phyloP scores from a whole-genome alignment of 768 basidiomycete species.

The Leccinum boreale region DNA sequence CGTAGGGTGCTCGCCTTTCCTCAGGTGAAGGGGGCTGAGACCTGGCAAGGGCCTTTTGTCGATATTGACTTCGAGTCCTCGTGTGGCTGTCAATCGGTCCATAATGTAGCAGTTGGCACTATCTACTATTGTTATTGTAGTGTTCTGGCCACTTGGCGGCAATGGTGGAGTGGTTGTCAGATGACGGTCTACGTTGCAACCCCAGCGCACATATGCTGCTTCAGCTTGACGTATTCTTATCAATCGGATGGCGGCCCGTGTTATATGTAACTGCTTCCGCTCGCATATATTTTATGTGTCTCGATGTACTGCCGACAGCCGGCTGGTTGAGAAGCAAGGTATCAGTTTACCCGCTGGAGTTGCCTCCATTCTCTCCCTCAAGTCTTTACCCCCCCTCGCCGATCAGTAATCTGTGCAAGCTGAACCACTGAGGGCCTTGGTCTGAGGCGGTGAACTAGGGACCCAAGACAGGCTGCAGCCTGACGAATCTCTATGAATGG shows the following conservation, averaged over 20 bases:
- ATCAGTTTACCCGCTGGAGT: background rate
- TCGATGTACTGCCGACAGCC: background rate
- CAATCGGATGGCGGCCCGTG: background rate
- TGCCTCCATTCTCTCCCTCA: background rate
- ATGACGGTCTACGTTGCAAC: background rate
- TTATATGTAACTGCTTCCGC: background rate
- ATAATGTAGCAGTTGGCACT: background rate
- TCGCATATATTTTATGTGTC: constrained; percentile 1
- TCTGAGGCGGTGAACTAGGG: background rate
- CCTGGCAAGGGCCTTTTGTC: background rate
- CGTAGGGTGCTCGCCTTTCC: background rate
- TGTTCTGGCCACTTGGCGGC: constrained; percentile 1
- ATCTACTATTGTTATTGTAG: background rate
- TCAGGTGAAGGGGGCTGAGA: background rate
- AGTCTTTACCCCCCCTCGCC: background rate
- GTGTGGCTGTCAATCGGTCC: background rate
- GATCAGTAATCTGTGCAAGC: background rate
- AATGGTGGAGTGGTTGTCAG: background rate
- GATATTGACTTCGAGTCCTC: background rate
- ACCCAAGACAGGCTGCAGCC: background rate
- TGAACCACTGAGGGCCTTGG: background rate
- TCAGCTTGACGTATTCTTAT: background rate
- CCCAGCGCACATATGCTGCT: background rate
- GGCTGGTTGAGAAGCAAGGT: constrained; percentile 1
- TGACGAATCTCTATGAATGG: background rate